Conservation (phyloP, 1,139 yeast species). For the Suhomyces bolitotheri region DNA sequence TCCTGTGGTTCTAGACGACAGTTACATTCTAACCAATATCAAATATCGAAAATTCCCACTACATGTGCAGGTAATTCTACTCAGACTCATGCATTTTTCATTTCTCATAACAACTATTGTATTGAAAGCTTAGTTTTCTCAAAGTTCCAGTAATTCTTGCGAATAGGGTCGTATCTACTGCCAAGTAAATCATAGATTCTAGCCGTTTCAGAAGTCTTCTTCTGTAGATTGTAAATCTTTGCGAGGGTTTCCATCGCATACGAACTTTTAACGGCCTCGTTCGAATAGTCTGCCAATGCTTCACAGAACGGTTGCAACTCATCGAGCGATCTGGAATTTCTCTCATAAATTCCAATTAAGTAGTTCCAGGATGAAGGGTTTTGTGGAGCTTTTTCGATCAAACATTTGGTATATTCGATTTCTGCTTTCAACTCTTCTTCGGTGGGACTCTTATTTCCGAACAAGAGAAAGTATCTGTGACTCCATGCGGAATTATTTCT, state of each 20-base stretch:
- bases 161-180: conserved; percentile 61
- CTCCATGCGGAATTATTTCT: conserved; percentile 95
- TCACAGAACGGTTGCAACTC: conserved; percentile 48
- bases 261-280: conserved; percentile 45
- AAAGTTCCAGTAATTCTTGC: conserved; percentile 65
- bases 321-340: conserved; percentile 23
- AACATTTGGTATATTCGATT: conserved; percentile 43
- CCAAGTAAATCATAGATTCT: conserved; percentile 51
- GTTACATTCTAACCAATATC: no score
- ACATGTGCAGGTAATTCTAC: no score
- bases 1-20: no score
- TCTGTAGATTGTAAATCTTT: conserved; percentile 39
- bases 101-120: neutral
- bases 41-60: no score
- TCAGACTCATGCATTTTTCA: no score
- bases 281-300: conserved; percentile 36
- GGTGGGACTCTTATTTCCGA: conserved; percentile 24
- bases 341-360: conserved; percentile 57
- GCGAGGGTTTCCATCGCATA: conserved; percentile 71
- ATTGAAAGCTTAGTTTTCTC: conserved; percentile 16
- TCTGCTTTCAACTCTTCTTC: conserved; percentile 29
- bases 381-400: conserved; percentile 66
- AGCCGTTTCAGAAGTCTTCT: conserved; percentile 33
- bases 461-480: conserved; percentile 66
- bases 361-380: conserved; percentile 92